These are phyloP conservation scores for Dictyostelium firmibasis DNA, from an alignment of 78 protist species.

Conservation along the genomic window DNA sequence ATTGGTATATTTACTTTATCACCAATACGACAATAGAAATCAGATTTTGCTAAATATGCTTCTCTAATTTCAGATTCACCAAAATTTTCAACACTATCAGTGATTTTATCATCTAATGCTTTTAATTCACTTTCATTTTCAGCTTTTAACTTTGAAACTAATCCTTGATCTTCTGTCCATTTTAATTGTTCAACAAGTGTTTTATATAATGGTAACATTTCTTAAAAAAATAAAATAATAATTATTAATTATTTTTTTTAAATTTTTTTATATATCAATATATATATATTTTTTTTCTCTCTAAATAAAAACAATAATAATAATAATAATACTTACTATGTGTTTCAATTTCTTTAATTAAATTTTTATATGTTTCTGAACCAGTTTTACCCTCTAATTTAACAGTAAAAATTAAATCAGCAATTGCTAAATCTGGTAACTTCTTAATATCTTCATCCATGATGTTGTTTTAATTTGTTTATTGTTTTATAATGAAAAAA, in stretches of 20 bases:
- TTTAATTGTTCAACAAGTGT: conserved; percentile 72
- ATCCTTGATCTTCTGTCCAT: conserved; percentile 67
- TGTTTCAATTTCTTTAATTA: conserved; percentile 54
- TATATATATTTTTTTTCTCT: neutral
- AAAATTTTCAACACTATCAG: conserved; percentile 92
- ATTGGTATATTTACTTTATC: conserved; percentile 80
- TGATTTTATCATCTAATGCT: conserved; percentile 82
- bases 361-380: neutral
- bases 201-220: conserved; percentile 89
- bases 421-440: conserved; percentile 63
- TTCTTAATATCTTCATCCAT: conserved; percentile 54
- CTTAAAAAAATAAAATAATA: conserved; percentile 5
- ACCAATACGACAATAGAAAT: conserved; percentile 88
- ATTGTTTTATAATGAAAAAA: neutral
- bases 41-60: conserved; percentile 86
- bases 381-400: neutral
- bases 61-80: conserved; percentile 98
- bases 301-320: neutral
- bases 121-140: conserved; percentile 71
- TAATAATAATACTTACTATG: conserved; percentile 30
- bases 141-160: conserved; percentile 14
- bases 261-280: neutral
- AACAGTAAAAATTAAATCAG: conserved; percentile 47
- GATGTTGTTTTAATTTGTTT: neutral
- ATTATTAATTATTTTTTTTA: neutral